These are phyloP conservation scores for Cardiospermum halicacabum DNA, from an alignment of 345 rosid species.

Conservation along the genomic window DNA sequence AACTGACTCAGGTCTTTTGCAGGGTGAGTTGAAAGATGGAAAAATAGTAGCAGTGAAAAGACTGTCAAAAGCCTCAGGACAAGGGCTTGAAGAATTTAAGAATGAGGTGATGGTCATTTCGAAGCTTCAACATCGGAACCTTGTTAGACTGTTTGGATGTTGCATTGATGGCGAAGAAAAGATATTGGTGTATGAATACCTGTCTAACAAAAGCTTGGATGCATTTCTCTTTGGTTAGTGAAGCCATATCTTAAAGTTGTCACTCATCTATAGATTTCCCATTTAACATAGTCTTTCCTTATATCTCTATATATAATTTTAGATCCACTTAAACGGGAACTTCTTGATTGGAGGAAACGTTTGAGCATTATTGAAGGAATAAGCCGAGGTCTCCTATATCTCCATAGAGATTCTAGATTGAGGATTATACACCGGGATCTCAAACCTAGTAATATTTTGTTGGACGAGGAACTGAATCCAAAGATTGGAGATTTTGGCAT, in stretches of 20 bases:
- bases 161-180: constrained; percentile 30
- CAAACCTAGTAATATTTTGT: constrained; percentile 27
- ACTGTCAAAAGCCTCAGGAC: constrained; percentile 23
- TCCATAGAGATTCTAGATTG: constrained; percentile 27
- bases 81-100: constrained; percentile 33
- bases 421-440: constrained; percentile 32
- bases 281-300: background rate
- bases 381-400: constrained; percentile 22
- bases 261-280: no score
- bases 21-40: constrained; percentile 25
- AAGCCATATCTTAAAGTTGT: no score
- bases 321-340: constrained; percentile 7
- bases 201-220: constrained; percentile 37
- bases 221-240: constrained; percentile 26
- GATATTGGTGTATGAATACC: constrained; percentile 30
- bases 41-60: constrained; percentile 38
- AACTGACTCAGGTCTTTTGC: background rate
- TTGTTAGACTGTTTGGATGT: constrained; percentile 31
- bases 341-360: constrained; percentile 14
- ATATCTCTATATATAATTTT: background rate
- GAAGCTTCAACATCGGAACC: constrained; percentile 35
- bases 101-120: constrained; percentile 36
- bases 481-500: constrained; percentile 37
- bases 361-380: constrained; percentile 20
- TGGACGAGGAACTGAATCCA: constrained; percentile 23